Evolutionary conservation across 1,284 basidiomycete genomes (phyloP), one percentile per base, ranked within the genome.

Genomic region (Tilletiaria anomala): DNA sequence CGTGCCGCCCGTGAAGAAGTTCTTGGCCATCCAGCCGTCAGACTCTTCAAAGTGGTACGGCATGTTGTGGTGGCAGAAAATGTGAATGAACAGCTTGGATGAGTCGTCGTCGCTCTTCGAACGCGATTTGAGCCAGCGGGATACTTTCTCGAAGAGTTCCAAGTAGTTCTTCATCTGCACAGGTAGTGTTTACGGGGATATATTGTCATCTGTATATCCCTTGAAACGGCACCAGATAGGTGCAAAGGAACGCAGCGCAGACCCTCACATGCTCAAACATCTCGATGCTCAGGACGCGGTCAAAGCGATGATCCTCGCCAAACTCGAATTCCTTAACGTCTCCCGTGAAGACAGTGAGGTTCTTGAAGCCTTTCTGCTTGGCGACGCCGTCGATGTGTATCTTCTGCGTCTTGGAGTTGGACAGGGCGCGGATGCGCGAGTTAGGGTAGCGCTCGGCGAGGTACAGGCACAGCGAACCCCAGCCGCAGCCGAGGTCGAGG

Each of bases 241-340:
- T 6, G 14, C 31, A 16, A 5, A 24, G 10, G 12, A n/a, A 12
- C n/a, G 4, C 6, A 15, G 22, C 21, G 6, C 3, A 12, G 17
- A 16, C 14, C 43, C 50, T 82, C 79, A 82, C 81, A 60, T 83
- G 82, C 55, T 83, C 81, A 50, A 83, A 80, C 80, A 83, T 83
- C 74, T 83, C 81, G 45, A 83, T 82, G 14, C 78, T 79, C 6
- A 83, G 55, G 43, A 83, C 78, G 42, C 80, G 74, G 56, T 82
- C 79, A 61, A 83, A 83, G 15, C 39, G 26, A n/a, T n/a, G n/a
- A 10, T 19, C 36, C 17, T 70, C 69, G 20, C 69, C 65, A 60
- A 83, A 83, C 35, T 81, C 74, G 52, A 74, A 76, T 0, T 69
- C 69, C 52, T 81, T 82, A 41, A 83, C 78, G 53, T 84, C 80